These are phyloP conservation scores for Dioscorea alata DNA, from an alignment of 106 monocot genomes.

Conservation along the genomic window DNA sequence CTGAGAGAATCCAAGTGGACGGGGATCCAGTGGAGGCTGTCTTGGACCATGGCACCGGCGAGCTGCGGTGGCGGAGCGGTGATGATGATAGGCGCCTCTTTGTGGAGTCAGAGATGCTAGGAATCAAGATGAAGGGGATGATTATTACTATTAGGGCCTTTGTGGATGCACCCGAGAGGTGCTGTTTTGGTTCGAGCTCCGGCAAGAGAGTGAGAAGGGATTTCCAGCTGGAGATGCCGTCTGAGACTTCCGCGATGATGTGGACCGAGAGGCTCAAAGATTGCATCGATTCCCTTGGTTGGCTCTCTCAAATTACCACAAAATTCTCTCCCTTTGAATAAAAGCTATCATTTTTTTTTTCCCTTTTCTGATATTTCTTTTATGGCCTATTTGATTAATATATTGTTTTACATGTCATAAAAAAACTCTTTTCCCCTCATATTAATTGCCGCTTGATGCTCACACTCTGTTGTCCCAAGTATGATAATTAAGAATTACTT, in stretches of 20 bases:
- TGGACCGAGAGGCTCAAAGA: constrained; percentile 42
- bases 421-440: too few relatives aligned
- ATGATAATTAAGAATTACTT: too few relatives aligned
- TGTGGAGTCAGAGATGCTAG: constrained; percentile 63
- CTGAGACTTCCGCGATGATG: constrained; percentile 13
- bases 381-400: too few relatives aligned
- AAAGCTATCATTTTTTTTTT: too few relatives aligned
- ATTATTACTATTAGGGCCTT: constrained; percentile 39
- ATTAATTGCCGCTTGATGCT: too few relatives aligned
- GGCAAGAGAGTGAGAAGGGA: constrained; percentile 51
- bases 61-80: constrained; percentile 35
- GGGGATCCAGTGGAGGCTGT: too few relatives aligned
- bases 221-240: constrained; percentile 49
- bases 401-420: too few relatives aligned
- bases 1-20: constrained; percentile 35
- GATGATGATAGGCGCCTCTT: constrained; percentile 19
- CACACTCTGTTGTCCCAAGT: too few relatives aligned
- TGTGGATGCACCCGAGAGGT: constrained; percentile 2
- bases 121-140: constrained; percentile 35
- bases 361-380: too few relatives aligned
- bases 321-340: too few relatives aligned
- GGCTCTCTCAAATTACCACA: neutral
- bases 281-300: constrained; percentile 62
- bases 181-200: neutral
- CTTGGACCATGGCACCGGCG: constrained; percentile 9